phyloP scores from a whole-genome alignment of 192 early-diverging fungal species.

The Dimargaris xerosporica region DNA sequence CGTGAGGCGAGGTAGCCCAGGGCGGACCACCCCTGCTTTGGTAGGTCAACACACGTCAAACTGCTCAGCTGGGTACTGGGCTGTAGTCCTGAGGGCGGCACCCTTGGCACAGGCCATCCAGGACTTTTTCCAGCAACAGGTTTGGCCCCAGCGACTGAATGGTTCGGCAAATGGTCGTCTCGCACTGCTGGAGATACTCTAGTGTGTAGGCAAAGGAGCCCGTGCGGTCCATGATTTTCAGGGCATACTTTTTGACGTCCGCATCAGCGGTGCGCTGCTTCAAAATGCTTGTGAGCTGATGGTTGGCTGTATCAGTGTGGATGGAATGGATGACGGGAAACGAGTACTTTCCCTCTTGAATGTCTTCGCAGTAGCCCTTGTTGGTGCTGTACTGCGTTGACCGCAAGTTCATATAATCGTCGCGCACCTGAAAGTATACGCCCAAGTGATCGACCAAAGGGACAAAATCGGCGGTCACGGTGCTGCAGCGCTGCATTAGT shows the following conservation, averaged over 20 bases:
- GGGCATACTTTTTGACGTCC: constrained; percentile 77
- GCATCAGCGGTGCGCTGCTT: constrained; percentile 66
- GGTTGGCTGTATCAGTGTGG: constrained; percentile 27
- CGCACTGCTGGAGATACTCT: constrained; percentile 42
- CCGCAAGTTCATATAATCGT: constrained; percentile 92
- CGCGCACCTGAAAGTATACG: constrained; percentile 90
- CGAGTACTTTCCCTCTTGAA: constrained; percentile 98
- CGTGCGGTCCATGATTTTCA: constrained; percentile 62
- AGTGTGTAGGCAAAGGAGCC: constrained; percentile 69
- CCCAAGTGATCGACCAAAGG: constrained; percentile 76
- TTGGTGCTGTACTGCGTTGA: constrained; percentile 75
- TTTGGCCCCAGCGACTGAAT: constrained; percentile 72
- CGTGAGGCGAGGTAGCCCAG: too few species aligned
- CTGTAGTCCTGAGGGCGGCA: too few species aligned
- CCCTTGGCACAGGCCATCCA: constrained; percentile 34
- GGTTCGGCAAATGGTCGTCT: constrained; percentile 41
- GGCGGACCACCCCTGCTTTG: too few species aligned
- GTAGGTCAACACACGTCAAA: too few species aligned
- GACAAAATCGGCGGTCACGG: constrained; percentile 43
- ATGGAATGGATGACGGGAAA: constrained; percentile 89
- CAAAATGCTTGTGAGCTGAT: constrained; percentile 71
- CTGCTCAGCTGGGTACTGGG: too few species aligned
- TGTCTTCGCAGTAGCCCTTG: constrained; percentile 97
- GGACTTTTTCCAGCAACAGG: constrained; percentile 39
- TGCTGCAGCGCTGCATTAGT: constrained; percentile 72